These are phyloP conservation scores for Leccinum fallax DNA, from an alignment of 1,284 basidiomycete species.

Conservation along the genomic window DNA sequence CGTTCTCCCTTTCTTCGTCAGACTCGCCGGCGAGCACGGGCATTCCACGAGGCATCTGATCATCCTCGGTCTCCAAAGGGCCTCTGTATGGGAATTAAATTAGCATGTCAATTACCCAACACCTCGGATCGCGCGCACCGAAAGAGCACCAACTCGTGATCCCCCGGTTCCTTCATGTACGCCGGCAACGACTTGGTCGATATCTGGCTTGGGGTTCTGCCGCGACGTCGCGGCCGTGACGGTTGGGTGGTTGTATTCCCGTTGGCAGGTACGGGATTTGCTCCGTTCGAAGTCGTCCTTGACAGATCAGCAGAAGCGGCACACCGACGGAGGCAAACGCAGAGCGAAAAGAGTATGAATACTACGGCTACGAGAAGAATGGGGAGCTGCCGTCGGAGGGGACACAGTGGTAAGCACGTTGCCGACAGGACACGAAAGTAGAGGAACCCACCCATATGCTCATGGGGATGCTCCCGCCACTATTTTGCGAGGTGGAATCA, in stretches of 20 bases:
- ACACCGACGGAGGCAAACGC: constrained; percentile 25
- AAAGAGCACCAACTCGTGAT: constrained; percentile 74
- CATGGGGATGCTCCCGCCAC: constrained; percentile 15
- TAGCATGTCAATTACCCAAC: background rate
- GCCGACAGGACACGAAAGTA: background rate
- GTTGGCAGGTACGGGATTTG: background rate
- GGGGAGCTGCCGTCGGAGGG: constrained; percentile 22
- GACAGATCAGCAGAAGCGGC: background rate
- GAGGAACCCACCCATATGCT: background rate
- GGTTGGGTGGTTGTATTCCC: constrained; percentile 1
- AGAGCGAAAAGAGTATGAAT: constrained; percentile 26
- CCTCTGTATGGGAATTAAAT: constrained; percentile 33
- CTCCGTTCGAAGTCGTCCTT: background rate
- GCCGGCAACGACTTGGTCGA: constrained; percentile 71
- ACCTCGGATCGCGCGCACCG: constrained; percentile 42
- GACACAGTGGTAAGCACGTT: background rate
- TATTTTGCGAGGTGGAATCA: background rate
- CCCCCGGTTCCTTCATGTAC: constrained; percentile 80
- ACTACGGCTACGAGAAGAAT: constrained; percentile 26
- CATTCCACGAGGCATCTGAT: constrained; percentile 32
- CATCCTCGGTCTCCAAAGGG: constrained; percentile 41
- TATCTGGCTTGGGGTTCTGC: constrained; percentile 62
- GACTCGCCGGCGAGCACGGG: constrained; percentile 37
- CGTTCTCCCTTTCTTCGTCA: constrained; percentile 25
- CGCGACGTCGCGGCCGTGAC: constrained; percentile 44